Evolutionary conservation across 345 rosid species (phyloP), one percentile per base, ranked within the genome.

Genomic region (Rhizophora apiculata): DNA sequence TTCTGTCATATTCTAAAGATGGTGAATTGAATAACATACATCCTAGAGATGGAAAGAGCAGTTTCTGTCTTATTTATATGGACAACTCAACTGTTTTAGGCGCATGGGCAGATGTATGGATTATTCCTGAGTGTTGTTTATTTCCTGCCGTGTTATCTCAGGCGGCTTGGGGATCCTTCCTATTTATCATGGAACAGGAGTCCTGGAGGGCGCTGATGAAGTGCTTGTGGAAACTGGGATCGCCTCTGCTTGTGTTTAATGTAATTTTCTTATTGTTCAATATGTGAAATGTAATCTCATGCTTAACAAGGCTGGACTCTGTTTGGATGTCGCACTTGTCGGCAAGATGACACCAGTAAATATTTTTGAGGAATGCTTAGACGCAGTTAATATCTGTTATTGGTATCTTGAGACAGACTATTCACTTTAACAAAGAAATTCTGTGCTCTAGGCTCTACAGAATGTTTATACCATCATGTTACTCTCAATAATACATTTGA

Each of bases 101-200:
- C 18, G 49, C 49, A 13, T 43, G 1, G 19, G 49, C 59, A 53
- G 64, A 30, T 54, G 27, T 64, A 0, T n/a, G 22, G 56, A 31
- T 32, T 3, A 21, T 43, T n/a, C 21, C 62, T 68, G 34, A 56
- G 57, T 51, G 37, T 15, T 55, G 24, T 22, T 34, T 68, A 20
- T 62, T 3, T 56, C 31, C n/a, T 64, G 5, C 51, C 46, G 15
- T 30, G 19, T 54, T 26, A 72, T 65, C 67, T 29, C 88, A 95
- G 98, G 90, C 96, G 85, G 61, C 92, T 90, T 57, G 96, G 96
- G 74, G 99, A 95, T 82, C 98, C 99, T 21, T 81, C 98, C 3
- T 92, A 92, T 74, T 73, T 95, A 77, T 90, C 97, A n/a, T 95
- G 99, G 99, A 92, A 92, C 81, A 87, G 92, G 78, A 85, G 73